A percentile compares a stretch with the other conserved stretches of the same genome.
Conservation (phyloP, 306 rosid genomes). For the Malus sieversii region DNA sequence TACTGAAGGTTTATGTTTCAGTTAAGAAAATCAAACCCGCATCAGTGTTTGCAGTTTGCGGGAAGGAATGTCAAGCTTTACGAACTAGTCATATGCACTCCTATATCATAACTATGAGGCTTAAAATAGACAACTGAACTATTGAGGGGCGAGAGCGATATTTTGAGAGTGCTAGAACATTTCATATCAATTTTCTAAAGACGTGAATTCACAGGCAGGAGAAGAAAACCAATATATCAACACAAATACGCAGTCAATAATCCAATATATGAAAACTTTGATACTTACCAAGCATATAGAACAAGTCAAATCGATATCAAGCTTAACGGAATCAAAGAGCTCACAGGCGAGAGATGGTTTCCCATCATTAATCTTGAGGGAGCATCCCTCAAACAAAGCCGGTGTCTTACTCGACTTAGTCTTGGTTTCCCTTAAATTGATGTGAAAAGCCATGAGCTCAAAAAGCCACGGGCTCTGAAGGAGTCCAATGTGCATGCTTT, state of each 20-base stretch:
- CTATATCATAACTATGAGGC: too few species aligned
- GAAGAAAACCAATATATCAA: neutral
- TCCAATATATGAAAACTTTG: neutral
- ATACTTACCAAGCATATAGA: constrained; percentile 87
- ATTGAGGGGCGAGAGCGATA: too few species aligned
- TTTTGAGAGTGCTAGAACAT: too few species aligned
- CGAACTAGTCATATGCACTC: too few species aligned
- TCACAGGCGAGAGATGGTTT: constrained; percentile 81
- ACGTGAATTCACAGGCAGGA: too few species aligned
- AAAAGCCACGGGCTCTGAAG: constrained; percentile 97
- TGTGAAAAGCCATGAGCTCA: constrained; percentile 90
- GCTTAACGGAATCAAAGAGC: constrained; percentile 68
- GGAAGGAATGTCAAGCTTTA: too few species aligned
- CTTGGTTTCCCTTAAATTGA: constrained; percentile 68
- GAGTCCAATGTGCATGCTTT: constrained; percentile 73
- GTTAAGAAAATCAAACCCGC: too few species aligned
- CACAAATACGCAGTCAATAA: neutral
- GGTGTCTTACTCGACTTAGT: constrained; percentile 27
- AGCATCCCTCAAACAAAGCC: constrained; percentile 60
- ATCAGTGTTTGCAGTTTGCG: too few species aligned
- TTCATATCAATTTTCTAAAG: too few species aligned
- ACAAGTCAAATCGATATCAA: constrained; percentile 82
- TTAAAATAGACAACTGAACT: too few species aligned
- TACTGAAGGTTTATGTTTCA: too few species aligned
- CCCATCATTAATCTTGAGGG: constrained; percentile 55